Evolutionary conservation across 768 basidiomycete species (phyloP).

Genomic region (Tulasnella sp.): DNA sequence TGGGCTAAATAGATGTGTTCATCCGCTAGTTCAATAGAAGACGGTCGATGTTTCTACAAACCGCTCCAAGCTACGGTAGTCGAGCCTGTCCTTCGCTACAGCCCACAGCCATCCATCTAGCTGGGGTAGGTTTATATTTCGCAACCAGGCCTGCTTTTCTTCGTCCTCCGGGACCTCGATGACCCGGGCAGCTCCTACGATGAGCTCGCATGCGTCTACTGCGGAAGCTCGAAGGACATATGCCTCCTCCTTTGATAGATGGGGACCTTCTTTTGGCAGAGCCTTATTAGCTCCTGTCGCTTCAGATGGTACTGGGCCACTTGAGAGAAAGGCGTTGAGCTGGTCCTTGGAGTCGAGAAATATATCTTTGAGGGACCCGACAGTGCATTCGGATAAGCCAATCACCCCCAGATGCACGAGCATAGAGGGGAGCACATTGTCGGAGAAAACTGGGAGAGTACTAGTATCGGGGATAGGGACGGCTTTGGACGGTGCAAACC

Average conservation of each 20-base stretch:
- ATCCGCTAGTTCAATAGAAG: constrained; percentile 59
- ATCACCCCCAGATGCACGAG: constrained; percentile 76
- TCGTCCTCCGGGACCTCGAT: constrained; percentile 41
- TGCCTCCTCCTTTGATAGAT: constrained; percentile 62
- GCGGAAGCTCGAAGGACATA: constrained; percentile 78
- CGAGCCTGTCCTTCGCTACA: constrained; percentile 74
- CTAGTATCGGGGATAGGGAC: constrained; percentile 48
- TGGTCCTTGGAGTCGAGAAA: constrained; percentile 37
- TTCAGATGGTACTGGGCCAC: constrained; percentile 37
- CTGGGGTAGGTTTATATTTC: constrained; percentile 59
- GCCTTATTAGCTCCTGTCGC: constrained; percentile 1
- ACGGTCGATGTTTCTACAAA: constrained; percentile 68
- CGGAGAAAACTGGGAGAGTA: constrained; percentile 57
- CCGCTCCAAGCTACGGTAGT: constrained; percentile 67
- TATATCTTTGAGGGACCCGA: constrained; percentile 28
- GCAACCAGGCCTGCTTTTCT: constrained; percentile 54
- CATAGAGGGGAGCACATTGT: constrained; percentile 84
- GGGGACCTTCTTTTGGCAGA: constrained; percentile 52
- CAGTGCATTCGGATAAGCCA: constrained; percentile 61
- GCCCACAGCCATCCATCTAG: constrained; percentile 84
- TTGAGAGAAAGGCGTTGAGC: constrained; percentile 51
- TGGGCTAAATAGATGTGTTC: no score
- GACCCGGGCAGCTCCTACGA: constrained; percentile 57
- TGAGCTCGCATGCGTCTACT: constrained; percentile 74
- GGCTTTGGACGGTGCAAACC: constrained; percentile 62